phyloP scores from a whole-genome alignment of 306 rosid species.

The Vigna nakashimae region DNA sequence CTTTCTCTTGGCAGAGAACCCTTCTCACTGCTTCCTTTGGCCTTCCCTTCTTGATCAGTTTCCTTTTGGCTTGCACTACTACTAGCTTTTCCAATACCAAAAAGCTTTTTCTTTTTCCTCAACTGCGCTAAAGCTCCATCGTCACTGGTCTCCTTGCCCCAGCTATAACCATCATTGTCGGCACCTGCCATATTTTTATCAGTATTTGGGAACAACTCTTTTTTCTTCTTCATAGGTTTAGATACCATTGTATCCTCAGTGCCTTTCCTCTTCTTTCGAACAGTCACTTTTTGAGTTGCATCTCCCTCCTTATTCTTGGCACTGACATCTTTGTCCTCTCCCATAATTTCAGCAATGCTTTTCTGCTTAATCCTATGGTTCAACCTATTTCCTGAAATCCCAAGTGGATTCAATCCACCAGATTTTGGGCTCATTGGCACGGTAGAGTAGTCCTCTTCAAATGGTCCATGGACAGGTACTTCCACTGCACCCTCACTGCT shows the following conservation, averaged over 20 bases:
- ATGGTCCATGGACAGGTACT: slow-evolving; percentile 62
- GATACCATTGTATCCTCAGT: slow-evolving; percentile 43
- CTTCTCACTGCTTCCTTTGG: slow-evolving; percentile 44
- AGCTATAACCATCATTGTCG: slow-evolving; percentile 41
- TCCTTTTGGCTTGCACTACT: slow-evolving; percentile 38
- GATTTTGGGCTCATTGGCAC: slow-evolving; percentile 48
- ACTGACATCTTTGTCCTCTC: slow-evolving; percentile 38
- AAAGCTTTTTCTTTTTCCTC: slow-evolving; percentile 48
- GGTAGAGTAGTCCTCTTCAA: slow-evolving; percentile 59
- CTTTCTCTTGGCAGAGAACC: slow-evolving; percentile 60
- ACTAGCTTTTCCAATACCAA: slow-evolving; percentile 23
- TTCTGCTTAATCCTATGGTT: slow-evolving; percentile 72
- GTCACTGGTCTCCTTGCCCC: slow-evolving; percentile 43
- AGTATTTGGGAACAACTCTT: slow-evolving; percentile 37
- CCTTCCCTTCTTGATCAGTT: slow-evolving; percentile 41
- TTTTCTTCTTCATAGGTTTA: slow-evolving; percentile 41
- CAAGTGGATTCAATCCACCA: slow-evolving; percentile 41
- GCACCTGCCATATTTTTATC: slow-evolving; percentile 22
- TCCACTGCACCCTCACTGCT: slow-evolving; percentile 44
- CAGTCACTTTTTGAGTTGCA: slow-evolving; percentile 35
- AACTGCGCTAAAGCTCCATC: slow-evolving; percentile 30
- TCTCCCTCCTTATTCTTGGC: slow-evolving; percentile 43
- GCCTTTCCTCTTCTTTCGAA: slow-evolving; percentile 52
- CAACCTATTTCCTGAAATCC: slow-evolving; percentile 46
- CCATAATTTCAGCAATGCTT: slow-evolving; percentile 75